Evolutionary conservation across 257 asterid species (phyloP).

Genomic region (Nicotiana sylvestris): DNA sequence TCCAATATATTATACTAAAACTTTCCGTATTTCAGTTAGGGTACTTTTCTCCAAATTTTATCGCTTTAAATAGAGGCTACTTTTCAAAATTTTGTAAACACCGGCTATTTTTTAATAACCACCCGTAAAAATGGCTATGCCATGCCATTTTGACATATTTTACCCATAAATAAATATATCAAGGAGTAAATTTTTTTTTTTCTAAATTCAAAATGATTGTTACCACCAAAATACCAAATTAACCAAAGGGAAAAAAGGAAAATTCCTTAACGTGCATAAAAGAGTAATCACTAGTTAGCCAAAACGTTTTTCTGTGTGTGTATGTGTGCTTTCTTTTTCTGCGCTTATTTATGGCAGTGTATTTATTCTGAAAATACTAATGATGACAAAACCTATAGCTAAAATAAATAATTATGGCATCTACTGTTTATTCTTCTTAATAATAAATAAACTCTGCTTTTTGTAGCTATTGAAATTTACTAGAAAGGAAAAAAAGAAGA

Average conservation of each 20-base stretch:
- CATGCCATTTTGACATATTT: too few species aligned
- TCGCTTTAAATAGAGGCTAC: too few species aligned
- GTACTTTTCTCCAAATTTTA: too few species aligned
- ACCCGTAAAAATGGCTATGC: too few species aligned
- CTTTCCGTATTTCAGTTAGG: too few species aligned
- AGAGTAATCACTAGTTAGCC: slow-evolving; percentile 24
- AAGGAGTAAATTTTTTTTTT: too few species aligned
- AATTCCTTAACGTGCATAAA: slow-evolving; percentile 17
- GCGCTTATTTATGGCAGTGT: background rate
- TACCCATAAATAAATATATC: too few species aligned
- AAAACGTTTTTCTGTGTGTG: background rate
- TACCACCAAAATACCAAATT: background rate
- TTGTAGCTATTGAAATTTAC: slow-evolving; percentile 41
- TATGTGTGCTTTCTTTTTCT: background rate
- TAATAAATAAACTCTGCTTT: slow-evolving; percentile 14
- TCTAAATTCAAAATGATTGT: too few species aligned
- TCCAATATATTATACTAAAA: too few species aligned
- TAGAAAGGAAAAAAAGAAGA: slow-evolving; percentile 15
- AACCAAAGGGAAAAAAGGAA: background rate
- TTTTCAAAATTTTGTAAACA: too few species aligned
- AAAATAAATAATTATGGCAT: slow-evolving; percentile 35
- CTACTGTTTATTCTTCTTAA: slow-evolving; percentile 25
- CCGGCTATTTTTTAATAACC: too few species aligned
- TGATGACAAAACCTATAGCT: slow-evolving; percentile 46
- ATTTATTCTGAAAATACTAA: slow-evolving; percentile 38